Evolutionary conservation across 2,329 filamentous ascomycete species (phyloP).

Genomic region (Xylariaceae sp.): DNA sequence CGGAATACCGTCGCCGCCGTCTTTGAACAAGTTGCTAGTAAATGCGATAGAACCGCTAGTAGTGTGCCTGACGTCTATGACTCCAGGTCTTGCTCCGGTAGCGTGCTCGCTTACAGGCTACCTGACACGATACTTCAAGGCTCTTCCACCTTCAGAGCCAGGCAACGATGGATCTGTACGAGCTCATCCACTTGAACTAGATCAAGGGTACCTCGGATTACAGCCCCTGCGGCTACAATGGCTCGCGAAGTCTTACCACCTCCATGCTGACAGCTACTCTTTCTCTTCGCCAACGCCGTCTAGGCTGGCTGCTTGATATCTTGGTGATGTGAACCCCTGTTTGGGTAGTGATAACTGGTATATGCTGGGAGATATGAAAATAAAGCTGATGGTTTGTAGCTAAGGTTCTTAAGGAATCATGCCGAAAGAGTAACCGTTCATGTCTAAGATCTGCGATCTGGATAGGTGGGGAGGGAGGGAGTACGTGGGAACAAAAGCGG

Average conservation of each 20-base stretch:
- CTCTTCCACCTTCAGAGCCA: slow-evolving; percentile 65
- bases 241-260: slow-evolving; percentile 50
- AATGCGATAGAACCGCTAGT: slow-evolving; percentile 55
- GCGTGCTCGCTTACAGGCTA: slow-evolving; percentile 64
- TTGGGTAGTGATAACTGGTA: background rate
- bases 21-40: slow-evolving; percentile 52
- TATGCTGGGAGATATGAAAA: background rate
- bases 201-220: slow-evolving; percentile 46
- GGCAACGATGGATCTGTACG: slow-evolving; percentile 66
- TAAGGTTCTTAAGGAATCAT: background rate
- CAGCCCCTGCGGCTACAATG: slow-evolving; percentile 43
- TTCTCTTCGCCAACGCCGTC: slow-evolving; percentile 41
- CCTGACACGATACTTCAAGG: slow-evolving; percentile 60
- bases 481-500: background rate
- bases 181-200: slow-evolving; percentile 64
- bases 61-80: slow-evolving; percentile 60
- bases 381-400: background rate
- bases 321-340: background rate
- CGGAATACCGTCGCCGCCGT: slow-evolving; percentile 56
- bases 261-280: slow-evolving; percentile 64
- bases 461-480: background rate
- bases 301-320: slow-evolving; percentile 42
- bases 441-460: background rate
- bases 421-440: background rate
- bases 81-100: slow-evolving; percentile 50